Conservation (phyloP, 257 asterid genomes). For the Capsicum rhomboideum region DNA sequence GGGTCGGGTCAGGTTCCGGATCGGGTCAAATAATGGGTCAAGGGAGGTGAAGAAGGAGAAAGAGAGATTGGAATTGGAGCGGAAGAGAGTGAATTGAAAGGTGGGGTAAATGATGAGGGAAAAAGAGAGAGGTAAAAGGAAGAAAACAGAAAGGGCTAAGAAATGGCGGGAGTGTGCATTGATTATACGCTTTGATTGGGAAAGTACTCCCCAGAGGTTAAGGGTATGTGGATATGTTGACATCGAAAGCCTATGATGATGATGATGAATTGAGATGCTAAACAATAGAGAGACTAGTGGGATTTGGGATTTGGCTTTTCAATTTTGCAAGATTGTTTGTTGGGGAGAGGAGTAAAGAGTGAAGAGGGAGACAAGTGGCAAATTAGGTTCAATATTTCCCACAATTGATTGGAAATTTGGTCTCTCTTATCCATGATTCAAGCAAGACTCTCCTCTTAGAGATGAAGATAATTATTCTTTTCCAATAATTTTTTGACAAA, state of each 20-base stretch:
- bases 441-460: no score
- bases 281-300: not conserved
- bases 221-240: slow-evolving; percentile 19
- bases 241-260: not conserved
- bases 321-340: not conserved
- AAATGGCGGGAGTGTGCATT: slow-evolving; percentile 59
- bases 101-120: slow-evolving; percentile 43
- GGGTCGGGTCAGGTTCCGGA: not conserved
- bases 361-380: not conserved
- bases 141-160: slow-evolving; percentile 46
- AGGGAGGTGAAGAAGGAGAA: slow-evolving; percentile 20
- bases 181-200: slow-evolving; percentile 53
- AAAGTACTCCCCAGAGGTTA: slow-evolving; percentile 46
- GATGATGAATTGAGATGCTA: not conserved
- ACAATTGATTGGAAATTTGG: not conserved
- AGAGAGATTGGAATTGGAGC: slow-evolving; percentile 15
- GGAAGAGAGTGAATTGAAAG: slow-evolving; percentile 14
- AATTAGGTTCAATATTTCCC: not conserved
- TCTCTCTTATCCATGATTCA: not conserved
- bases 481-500: no score
- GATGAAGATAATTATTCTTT: no score
- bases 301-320: not conserved
- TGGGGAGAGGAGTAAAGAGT: not conserved
- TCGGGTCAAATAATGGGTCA: slow-evolving; percentile 17
- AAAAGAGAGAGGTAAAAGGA: slow-evolving; percentile 51